Conservation (phyloP, 371 early-diverging fungal genomes). For the Lichtheimia corymbifera region DNA sequence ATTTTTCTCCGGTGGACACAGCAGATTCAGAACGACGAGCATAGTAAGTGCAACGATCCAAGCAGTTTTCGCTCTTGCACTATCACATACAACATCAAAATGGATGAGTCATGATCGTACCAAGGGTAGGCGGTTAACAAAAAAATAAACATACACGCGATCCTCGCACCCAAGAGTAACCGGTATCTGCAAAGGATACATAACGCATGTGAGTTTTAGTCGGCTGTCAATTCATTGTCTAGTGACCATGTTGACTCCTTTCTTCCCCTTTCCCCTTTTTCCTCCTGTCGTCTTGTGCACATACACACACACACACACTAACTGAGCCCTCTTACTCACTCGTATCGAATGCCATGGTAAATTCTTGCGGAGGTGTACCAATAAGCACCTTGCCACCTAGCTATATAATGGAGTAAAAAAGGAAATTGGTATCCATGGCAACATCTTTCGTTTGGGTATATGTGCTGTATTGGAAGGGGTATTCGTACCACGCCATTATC, state of each 20-base stretch:
- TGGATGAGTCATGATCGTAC: not conserved
- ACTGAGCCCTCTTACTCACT: constrained; percentile 26
- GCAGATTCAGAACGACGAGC: constrained; percentile 32
- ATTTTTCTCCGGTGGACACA: constrained; percentile 29
- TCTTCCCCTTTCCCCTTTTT: no score
- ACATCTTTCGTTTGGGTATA: not conserved
- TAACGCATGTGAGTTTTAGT: no score
- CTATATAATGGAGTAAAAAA: constrained; percentile 10
- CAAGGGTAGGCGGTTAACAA: not conserved
- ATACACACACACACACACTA: no score
- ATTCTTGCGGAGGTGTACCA: constrained; percentile 47
- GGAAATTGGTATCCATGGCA: not conserved
- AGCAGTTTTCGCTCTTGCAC: constrained; percentile 18
- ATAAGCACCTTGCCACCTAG: constrained; percentile 46
- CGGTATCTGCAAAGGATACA: constrained; percentile 22
- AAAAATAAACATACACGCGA: constrained; percentile 25
- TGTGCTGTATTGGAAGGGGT: not conserved
- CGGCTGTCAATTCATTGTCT: no score
- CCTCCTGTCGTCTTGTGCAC: not conserved
- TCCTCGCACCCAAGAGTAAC: constrained; percentile 52
- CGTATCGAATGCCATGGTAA: constrained; percentile 48
- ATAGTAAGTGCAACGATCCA: constrained; percentile 46
- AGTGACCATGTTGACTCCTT: no score
- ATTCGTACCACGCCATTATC: constrained; percentile 22
- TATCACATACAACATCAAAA: not conserved